Percentiles rank a stretch among this genome's conserved stretches.
Evolutionary conservation across 257 asterid species (phyloP).

Genomic region (Voacanga thouarsii): DNA sequence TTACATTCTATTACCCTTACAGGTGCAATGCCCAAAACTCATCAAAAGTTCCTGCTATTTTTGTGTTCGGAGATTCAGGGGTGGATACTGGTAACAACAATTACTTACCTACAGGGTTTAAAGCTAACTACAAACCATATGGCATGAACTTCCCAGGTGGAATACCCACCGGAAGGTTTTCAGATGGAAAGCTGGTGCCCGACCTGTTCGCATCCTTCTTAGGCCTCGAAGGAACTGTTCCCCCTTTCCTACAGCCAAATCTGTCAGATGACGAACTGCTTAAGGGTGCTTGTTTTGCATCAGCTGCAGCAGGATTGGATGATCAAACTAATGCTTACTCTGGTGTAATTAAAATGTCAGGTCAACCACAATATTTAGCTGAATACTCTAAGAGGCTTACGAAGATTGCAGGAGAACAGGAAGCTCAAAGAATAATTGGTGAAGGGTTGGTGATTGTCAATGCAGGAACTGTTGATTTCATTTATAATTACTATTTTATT

Average conservation of each 20-base stretch:
- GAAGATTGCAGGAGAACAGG: constrained; percentile 36
- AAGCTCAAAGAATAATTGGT: constrained; percentile 30
- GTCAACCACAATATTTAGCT: constrained; percentile 38
- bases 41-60: neutral
- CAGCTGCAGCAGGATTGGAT: constrained; percentile 77
- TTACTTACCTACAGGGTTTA: constrained; percentile 19
- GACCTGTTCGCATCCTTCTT: constrained; percentile 55
- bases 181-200: constrained; percentile 69
- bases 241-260: constrained; percentile 57
- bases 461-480: constrained; percentile 64
- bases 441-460: constrained; percentile 52
- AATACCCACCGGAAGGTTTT: constrained; percentile 51
- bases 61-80: constrained; percentile 65
- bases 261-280: constrained; percentile 45
- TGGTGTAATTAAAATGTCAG: constrained; percentile 39
- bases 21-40: too few relatives aligned
- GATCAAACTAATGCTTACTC: constrained; percentile 45
- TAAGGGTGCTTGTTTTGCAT: constrained; percentile 71
- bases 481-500: constrained; percentile 44
- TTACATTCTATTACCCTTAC: too few relatives aligned
- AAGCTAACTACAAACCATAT: too few relatives aligned
- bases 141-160: too few relatives aligned
- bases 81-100: constrained; percentile 79
- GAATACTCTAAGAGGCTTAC: constrained; percentile 39
- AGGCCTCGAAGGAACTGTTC: constrained; percentile 56